These are phyloP conservation scores for Penicillium sp. DNA, from an alignment of 2,329 filamentous ascomycete species.

Conservation along the genomic window DNA sequence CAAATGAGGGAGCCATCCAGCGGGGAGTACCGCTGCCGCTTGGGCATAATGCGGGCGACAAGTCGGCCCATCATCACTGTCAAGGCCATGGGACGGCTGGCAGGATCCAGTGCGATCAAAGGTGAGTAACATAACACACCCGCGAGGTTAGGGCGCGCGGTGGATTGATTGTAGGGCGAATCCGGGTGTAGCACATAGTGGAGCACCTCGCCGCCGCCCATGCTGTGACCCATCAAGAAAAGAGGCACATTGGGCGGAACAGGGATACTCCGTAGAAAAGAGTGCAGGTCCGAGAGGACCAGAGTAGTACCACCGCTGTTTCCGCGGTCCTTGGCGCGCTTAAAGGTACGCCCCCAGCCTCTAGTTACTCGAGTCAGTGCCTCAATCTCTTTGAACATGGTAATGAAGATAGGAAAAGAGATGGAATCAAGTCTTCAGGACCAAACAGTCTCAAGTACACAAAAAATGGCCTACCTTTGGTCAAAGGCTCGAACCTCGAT, in stretches of 20 bases:
- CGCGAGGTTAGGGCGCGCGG: conserved; percentile 55
- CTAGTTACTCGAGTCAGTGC: conserved; percentile 18
- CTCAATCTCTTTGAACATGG: background rate
- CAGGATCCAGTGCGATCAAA: conserved; percentile 66
- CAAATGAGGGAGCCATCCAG: conserved; percentile 60
- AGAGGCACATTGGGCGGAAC: conserved; percentile 44
- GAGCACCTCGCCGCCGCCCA: conserved; percentile 77
- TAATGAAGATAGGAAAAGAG: background rate
- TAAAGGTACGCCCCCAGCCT: conserved; percentile 76
- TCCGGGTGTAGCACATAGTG: conserved; percentile 46
- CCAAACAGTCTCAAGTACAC: background rate
- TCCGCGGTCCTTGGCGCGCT: conserved; percentile 57
- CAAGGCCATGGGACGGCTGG: conserved; percentile 56
- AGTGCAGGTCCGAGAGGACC: conserved; percentile 72
- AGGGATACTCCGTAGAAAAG: conserved; percentile 61
- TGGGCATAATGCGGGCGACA: conserved; percentile 61
- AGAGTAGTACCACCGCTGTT: conserved; percentile 65
- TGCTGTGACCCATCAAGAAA: conserved; percentile 85
- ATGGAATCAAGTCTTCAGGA: background rate
- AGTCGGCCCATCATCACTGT: conserved; percentile 63
- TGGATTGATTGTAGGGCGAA: conserved; percentile 34
- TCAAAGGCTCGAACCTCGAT: conserved; percentile 76
- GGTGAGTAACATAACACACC: conserved; percentile 75
- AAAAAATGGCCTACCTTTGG: conserved; percentile 51
- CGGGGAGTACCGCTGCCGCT: conserved; percentile 59